Evolutionary conservation across 169 alveolate genomes (phyloP), one percentile per base, ranked within the genome.

Genomic region (Eimeria acervulina): DNA sequence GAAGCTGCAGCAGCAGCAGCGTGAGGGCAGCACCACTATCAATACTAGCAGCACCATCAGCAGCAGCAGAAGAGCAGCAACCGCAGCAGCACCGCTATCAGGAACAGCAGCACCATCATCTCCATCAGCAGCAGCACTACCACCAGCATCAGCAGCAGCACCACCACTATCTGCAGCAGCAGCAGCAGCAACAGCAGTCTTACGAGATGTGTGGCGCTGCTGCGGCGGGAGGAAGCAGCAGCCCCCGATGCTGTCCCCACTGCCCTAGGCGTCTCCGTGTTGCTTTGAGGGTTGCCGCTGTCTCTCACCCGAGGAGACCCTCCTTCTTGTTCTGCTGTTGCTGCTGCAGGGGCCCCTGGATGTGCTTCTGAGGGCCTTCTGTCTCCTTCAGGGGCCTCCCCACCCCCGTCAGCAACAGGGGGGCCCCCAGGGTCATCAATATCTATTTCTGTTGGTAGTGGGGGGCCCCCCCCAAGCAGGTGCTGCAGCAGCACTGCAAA

Each of bases 401-500:
- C 51, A 13, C 51, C 81, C 4, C 26, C 42, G 23, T 17, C 38
- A 70, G 81, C 19, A 70, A 12, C 42, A 12, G 42, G 38, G 44
- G 81, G 42, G 28, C 42, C 44, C 81, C 26, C 81, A 70, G 38
- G 44, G 3, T 70, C 51, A 5, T 70, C 81, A 36, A 36, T 12
- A n/a, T 70, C 81, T 12, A 70, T 7, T 19, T 70, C 81, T 36
- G 38, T 21, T 23, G 81, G 81, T 36, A 76, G 72, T 10, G 44
- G 68, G 52, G 68, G 38, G 51, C 47, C 87, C 66, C 66, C 66
- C 40, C 95, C 88, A 36, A 68, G 87, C 6, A 89, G 55, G 42
- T 89, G 87, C 42, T 89, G 52, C 52, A 89, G 87, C 15, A 89
- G 84, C 74, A 59, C 74, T 23, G 84, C 87, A 42, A 72, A 68